Evolutionary conservation across 2,329 filamentous ascomycete species (phyloP).

Genomic region (Verticillium zaregamsianum): DNA sequence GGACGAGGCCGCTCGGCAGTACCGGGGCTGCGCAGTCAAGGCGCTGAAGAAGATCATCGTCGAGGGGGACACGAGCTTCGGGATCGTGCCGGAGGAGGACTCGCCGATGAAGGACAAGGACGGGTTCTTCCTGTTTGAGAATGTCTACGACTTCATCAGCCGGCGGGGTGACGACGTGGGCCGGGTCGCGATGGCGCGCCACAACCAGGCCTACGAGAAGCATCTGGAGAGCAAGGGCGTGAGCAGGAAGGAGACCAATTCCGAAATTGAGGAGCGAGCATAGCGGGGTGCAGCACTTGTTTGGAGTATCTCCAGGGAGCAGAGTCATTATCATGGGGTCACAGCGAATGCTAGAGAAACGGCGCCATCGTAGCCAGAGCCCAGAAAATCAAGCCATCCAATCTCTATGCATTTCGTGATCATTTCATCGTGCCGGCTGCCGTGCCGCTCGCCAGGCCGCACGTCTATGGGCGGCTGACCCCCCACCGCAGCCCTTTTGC

Average conservation of each 20-base stretch:
- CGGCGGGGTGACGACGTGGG: conserved; percentile 33
- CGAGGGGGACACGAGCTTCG: conserved; percentile 35
- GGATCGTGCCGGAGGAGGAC: conserved; percentile 18
- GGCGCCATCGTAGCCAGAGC: background rate
- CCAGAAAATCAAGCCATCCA: background rate
- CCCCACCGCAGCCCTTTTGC: background rate
- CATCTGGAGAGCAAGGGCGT: background rate
- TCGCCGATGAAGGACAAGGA: conserved; percentile 24
- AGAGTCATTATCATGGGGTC: too few species aligned
- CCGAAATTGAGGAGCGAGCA: background rate
- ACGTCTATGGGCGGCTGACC: background rate
- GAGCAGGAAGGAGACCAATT: background rate
- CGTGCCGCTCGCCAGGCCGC: background rate
- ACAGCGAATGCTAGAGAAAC: background rate
- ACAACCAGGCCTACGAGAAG: conserved; percentile 8
- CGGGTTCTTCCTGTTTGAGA: conserved; percentile 39
- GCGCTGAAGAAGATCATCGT: conserved; percentile 48
- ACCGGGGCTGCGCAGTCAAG: conserved; percentile 30
- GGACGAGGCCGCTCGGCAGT: conserved; percentile 15
- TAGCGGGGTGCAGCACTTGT: background rate
- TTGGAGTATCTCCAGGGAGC: background rate
- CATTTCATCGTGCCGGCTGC: background rate
- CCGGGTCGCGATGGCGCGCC: conserved; percentile 23
- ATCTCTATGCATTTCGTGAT: background rate
- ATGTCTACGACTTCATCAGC: conserved; percentile 36